A percentile compares a stretch with the other conserved stretches of the same genome.
Conservation (phyloP, 2,329 filamentous ascomycete species). For the Hirsutella rhossiliensis region DNA sequence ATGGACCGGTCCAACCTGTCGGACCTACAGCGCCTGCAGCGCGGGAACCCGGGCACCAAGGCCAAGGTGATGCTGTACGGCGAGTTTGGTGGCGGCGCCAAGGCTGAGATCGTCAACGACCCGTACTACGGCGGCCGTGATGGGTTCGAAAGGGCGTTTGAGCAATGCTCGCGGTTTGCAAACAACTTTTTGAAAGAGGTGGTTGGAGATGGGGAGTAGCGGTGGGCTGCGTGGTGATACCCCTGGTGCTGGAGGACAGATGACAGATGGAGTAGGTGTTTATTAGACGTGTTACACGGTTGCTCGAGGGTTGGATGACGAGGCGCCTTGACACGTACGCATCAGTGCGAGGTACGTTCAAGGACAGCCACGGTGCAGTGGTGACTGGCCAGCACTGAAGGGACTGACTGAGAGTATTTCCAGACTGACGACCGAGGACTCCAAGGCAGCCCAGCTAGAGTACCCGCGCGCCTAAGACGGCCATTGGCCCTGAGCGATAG, state of each 20-base stretch:
- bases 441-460: no score
- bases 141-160: constrained; percentile 77
- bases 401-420: no score
- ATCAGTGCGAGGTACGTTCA: no score
- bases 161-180: constrained; percentile 69
- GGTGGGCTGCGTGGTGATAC: background rate
- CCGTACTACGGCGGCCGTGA: constrained; percentile 84
- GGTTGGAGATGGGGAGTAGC: constrained; percentile 7
- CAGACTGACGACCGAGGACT: no score
- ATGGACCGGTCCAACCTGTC: constrained; percentile 82
- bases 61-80: constrained; percentile 74
- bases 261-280: no score
- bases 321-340: no score
- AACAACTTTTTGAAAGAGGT: constrained; percentile 59
- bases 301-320: no score
- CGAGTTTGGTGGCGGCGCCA: constrained; percentile 55
- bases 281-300: no score
- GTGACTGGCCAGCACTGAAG: no score
- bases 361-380: no score
- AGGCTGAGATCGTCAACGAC: constrained; percentile 64
- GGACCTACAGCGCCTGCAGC: constrained; percentile 51
- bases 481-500: no score
- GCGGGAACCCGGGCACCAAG: constrained; percentile 43
- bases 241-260: background rate
- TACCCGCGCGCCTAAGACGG: no score